These are phyloP conservation scores for Pseudogymnoascus sp. DNA, from an alignment of 2,329 filamentous ascomycete genomes.

Conservation along the genomic window DNA sequence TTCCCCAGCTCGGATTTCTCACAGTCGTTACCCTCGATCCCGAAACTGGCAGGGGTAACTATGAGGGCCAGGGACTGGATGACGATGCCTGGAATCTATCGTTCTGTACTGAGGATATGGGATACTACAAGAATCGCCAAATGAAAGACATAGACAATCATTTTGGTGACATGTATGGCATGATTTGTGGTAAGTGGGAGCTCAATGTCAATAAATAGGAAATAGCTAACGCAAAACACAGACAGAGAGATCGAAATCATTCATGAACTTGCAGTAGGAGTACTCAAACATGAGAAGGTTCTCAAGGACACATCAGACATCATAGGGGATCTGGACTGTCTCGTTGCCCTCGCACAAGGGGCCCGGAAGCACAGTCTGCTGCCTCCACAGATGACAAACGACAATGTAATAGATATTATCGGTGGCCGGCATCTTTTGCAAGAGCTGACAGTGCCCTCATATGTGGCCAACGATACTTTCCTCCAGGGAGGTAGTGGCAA, in stretches of 20 bases:
- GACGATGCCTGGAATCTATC: conserved; percentile 65
- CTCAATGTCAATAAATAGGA: neutral
- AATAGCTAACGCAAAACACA: conserved; percentile 24
- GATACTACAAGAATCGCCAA: conserved; percentile 78
- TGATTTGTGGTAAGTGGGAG: conserved; percentile 60
- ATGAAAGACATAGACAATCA: conserved; percentile 75
- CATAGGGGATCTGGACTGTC: conserved; percentile 78
- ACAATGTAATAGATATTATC: conserved; percentile 64
- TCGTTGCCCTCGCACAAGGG: conserved; percentile 70
- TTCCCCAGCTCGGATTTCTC: conserved; percentile 86
- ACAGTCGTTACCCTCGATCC: conserved; percentile 61
- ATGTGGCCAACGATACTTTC: conserved; percentile 74
- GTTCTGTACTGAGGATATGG: conserved; percentile 61
- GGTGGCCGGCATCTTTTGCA: conserved; percentile 82
- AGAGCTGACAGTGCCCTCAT: conserved; percentile 70
- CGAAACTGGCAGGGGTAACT: conserved; percentile 48
- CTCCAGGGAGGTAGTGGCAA: conserved; percentile 50
- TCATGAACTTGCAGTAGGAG: conserved; percentile 60
- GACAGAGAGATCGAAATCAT: conserved; percentile 87
- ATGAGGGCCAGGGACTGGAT: conserved; percentile 48
- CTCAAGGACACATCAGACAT: conserved; percentile 65
- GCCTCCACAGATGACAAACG: conserved; percentile 58
- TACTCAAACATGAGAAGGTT: conserved; percentile 59
- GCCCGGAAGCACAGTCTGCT: conserved; percentile 66
- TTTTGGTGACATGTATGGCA: conserved; percentile 76